A percentile compares a stretch with the other conserved stretches of the same genome.
These are phyloP conservation scores for Camelina neglecta DNA, from an alignment of 345 rosid genomes.

Conservation along the genomic window DNA sequence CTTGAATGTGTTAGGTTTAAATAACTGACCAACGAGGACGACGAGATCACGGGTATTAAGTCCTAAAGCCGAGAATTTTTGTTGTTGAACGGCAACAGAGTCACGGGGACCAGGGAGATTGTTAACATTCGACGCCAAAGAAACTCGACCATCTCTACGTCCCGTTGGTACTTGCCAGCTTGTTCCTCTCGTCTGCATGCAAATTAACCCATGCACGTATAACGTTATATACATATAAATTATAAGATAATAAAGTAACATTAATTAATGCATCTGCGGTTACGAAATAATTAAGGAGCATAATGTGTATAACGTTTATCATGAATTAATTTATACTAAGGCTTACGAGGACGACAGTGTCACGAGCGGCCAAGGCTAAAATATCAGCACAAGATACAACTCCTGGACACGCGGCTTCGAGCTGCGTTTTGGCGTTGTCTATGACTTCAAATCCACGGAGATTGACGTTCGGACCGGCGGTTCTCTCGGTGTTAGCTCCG, in stretches of 20 bases:
- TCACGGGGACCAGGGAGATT: slow-evolving; percentile 50
- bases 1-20: slow-evolving; percentile 5
- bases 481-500: slow-evolving; percentile 51
- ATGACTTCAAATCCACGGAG: slow-evolving; percentile 57
- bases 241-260: background rate
- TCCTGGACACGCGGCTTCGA: slow-evolving; percentile 57
- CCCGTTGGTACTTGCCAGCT: slow-evolving; percentile 63
- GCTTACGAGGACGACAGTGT: slow-evolving; percentile 51
- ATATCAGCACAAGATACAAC: slow-evolving; percentile 67
- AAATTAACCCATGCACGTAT: slow-evolving; percentile 36
- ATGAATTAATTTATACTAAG: background rate
- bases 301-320: background rate
- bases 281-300: background rate
- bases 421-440: slow-evolving; percentile 59
- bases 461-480: slow-evolving; percentile 43
- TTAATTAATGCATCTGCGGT: slow-evolving; percentile 8
- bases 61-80: slow-evolving; percentile 48
- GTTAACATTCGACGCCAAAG: slow-evolving; percentile 46
- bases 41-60: slow-evolving; percentile 58
- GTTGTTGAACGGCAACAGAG: slow-evolving; percentile 50
- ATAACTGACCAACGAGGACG: slow-evolving; percentile 50
- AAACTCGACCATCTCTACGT: slow-evolving; percentile 55
- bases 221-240: slow-evolving; percentile 1
- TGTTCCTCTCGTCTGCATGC: slow-evolving; percentile 52
- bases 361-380: slow-evolving; percentile 59